Conservation (phyloP, 495 filamentous ascomycete species). For the Cercophora samala region DNA sequence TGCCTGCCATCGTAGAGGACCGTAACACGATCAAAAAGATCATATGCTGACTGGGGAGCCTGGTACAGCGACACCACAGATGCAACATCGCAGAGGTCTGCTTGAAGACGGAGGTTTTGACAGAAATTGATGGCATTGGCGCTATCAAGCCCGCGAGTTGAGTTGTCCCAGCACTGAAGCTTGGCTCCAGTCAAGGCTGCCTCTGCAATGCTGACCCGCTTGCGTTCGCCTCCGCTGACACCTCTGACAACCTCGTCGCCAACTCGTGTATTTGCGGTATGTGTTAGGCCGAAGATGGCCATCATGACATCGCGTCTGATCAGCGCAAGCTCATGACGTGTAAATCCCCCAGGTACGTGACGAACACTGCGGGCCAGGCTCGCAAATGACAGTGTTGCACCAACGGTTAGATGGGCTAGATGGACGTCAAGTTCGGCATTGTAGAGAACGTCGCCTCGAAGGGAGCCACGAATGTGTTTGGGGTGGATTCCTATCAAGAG, state of each 20-base stretch:
- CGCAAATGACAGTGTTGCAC: neutral
- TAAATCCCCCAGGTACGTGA: neutral
- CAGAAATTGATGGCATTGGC: constrained; percentile 48
- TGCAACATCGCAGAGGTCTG: constrained; percentile 50
- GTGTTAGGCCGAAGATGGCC: constrained; percentile 51
- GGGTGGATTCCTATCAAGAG: too few relatives aligned
- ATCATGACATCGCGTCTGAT: constrained; percentile 1
- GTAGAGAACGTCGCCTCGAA: neutral
- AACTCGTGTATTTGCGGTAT: constrained; percentile 65
- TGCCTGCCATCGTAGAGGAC: constrained; percentile 62
- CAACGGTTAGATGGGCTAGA: neutral
- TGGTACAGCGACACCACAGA: constrained; percentile 71
- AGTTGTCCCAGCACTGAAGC: constrained; percentile 14
- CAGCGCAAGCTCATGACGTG: neutral
- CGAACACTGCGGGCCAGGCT: neutral
- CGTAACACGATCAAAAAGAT: constrained; percentile 58
- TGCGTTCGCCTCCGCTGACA: constrained; percentile 57
- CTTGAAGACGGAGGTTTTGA: constrained; percentile 43
- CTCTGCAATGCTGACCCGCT: constrained; percentile 52
- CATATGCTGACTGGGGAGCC: constrained; percentile 63
- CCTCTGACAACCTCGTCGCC: constrained; percentile 78
- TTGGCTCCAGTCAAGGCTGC: neutral
- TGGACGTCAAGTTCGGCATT: neutral
- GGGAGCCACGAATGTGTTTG: neutral
- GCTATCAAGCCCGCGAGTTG: constrained; percentile 52